Percentiles rank a stretch among this genome's conserved stretches.
These are phyloP conservation scores for Annulohypoxylon truncatum DNA, from an alignment of 2,329 filamentous ascomycete species.

Conservation along the genomic window DNA sequence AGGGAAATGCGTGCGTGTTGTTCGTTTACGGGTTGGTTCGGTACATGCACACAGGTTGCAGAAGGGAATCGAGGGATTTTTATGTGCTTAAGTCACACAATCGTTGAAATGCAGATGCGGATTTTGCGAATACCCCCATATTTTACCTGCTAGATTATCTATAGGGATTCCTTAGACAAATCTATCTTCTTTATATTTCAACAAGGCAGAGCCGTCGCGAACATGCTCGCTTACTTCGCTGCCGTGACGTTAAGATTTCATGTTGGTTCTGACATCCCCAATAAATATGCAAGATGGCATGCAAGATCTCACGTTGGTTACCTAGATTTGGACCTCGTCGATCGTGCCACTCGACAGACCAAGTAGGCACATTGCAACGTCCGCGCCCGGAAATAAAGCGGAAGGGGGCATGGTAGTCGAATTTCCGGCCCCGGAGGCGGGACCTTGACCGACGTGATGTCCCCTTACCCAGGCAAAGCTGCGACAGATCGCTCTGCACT, in stretches of 20 bases:
- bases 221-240: not conserved
- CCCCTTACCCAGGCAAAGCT: constrained; percentile 2
- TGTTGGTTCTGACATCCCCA: not conserved
- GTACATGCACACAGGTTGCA: not conserved
- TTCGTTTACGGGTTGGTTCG: not conserved
- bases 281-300: constrained; percentile 5
- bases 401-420: not conserved
- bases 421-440: constrained; percentile 10
- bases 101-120: constrained; percentile 27
- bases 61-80: not conserved
- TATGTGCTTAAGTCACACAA: constrained; percentile 20
- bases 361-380: not conserved
- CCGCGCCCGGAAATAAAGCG: constrained; percentile 5
- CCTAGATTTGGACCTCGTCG: constrained; percentile 1
- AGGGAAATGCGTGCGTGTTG: not conserved
- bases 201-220: not conserved
- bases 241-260: not conserved
- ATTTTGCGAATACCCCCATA: constrained; percentile 32
- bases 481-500: not conserved
- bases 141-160: constrained; percentile 19
- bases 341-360: not conserved
- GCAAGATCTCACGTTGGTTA: not conserved
- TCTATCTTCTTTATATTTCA: constrained; percentile 6
- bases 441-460: constrained; percentile 1
- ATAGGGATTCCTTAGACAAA: constrained; percentile 21